These are phyloP conservation scores for Rhododendron vialii DNA, from an alignment of 148 eudicot species.

Conservation along the genomic window DNA sequence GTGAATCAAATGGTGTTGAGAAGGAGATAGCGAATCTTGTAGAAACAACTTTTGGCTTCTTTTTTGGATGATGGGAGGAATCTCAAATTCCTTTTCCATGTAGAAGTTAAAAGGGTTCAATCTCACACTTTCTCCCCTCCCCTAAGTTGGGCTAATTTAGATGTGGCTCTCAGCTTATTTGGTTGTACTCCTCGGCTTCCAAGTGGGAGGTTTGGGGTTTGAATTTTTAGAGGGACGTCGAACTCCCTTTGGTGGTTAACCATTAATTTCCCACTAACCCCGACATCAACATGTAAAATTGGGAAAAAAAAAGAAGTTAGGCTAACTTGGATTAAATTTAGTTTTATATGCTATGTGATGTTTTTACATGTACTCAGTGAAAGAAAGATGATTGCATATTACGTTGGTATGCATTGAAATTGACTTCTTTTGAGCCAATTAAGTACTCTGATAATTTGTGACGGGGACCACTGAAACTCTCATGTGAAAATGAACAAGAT, in stretches of 20 bases:
- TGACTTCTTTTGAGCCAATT: not conserved
- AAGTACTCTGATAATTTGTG: no score
- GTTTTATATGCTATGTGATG: not conserved
- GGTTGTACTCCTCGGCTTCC: no score
- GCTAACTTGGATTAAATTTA: no score
- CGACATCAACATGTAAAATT: no score
- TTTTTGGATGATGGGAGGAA: not conserved
- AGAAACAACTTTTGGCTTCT: not conserved
- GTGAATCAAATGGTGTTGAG: not conserved
- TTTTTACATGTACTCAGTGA: not conserved
- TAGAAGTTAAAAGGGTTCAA: no score
- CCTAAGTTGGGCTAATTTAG: not conserved
- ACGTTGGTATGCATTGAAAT: not conserved
- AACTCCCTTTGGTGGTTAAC: no score
- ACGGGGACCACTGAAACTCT: not conserved
- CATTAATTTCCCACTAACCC: no score
- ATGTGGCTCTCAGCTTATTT: no score
- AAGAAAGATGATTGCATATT: not conserved
- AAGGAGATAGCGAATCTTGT: not conserved
- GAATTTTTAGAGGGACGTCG: no score
- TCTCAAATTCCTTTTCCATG: no score
- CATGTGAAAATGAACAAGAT: not conserved
- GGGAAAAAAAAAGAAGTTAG: no score
- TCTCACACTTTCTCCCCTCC: not conserved
- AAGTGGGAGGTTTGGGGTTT: no score